phyloP scores from a whole-genome alignment of 164 flowering plant genomes.

The Warburgia ugandensis region DNA sequence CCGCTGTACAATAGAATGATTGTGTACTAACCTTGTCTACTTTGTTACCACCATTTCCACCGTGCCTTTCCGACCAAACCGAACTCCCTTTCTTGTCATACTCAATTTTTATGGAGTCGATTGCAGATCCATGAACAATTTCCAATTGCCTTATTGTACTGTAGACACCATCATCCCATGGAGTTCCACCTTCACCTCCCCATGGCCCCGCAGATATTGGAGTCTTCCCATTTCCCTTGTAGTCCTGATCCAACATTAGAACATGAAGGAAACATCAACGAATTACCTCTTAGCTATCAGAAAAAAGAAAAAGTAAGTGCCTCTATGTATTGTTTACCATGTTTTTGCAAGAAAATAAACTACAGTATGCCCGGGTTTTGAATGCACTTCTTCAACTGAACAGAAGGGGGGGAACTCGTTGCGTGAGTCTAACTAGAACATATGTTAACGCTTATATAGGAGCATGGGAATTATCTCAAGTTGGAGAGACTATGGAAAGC shows the following conservation, averaged over 20 bases:
- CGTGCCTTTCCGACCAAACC: slow-evolving; percentile 53
- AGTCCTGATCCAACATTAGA: slow-evolving; percentile 3
- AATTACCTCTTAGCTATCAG: too few relatives aligned
- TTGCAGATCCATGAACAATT: slow-evolving; percentile 40
- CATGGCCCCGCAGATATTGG: slow-evolving; percentile 45
- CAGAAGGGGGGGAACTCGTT: too few relatives aligned
- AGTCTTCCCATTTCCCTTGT: slow-evolving; percentile 9
- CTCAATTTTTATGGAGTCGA: slow-evolving; percentile 48
- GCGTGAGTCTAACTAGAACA: too few relatives aligned
- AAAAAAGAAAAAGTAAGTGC: too few relatives aligned
- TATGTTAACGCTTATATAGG: too few relatives aligned
- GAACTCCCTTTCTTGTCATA: slow-evolving; percentile 47
- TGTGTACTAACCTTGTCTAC: slow-evolving; percentile 25
- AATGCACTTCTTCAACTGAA: too few relatives aligned
- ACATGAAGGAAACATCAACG: too few relatives aligned
- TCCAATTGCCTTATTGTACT: slow-evolving; percentile 40
- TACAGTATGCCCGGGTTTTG: too few relatives aligned
- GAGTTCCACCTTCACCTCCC: slow-evolving; percentile 48
- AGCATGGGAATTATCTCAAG: too few relatives aligned
- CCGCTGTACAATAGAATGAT: neutral
- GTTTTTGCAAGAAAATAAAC: too few relatives aligned
- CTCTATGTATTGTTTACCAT: too few relatives aligned
- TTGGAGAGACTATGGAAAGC: too few relatives aligned
- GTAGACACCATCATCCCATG: slow-evolving; percentile 58
- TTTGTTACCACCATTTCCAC: slow-evolving; percentile 39